A percentile compares a stretch with the other conserved stretches of the same genome.
phyloP scores from a whole-genome alignment of 495 filamentous ascomycete species.

The Pyronema omphalodes region DNA sequence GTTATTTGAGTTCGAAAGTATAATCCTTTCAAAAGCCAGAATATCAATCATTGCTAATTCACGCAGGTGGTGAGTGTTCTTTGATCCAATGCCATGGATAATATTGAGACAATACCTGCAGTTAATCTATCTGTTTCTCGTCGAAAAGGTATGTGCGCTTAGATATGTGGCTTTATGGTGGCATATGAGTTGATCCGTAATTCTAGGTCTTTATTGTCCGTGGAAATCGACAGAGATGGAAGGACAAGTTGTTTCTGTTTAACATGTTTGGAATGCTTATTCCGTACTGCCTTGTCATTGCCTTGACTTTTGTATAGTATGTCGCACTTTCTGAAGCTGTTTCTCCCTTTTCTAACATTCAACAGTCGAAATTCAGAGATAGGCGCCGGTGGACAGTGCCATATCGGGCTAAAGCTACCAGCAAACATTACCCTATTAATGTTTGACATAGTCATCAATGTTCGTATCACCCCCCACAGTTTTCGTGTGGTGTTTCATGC shows the following conservation, averaged over 20 bases:
- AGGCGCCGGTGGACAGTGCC: conserved; percentile 12
- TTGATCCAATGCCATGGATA: neutral
- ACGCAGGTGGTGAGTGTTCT: neutral
- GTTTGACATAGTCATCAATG: conserved; percentile 23
- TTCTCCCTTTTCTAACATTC: neutral
- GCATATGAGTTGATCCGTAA: neutral
- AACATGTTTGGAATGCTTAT: conserved; percentile 23
- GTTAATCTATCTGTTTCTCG: conserved; percentile 22
- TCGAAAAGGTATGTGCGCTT: conserved; percentile 17
- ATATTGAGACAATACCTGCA: neutral
- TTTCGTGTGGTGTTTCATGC: neutral
- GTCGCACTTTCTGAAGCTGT: neutral
- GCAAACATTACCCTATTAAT: conserved; percentile 22
- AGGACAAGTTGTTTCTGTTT: conserved; percentile 22
- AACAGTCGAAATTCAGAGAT: conserved; percentile 17
- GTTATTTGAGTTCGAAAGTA: conserved; percentile 24
- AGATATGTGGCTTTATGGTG: neutral
- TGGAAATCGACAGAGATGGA: conserved; percentile 15
- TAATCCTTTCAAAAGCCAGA: neutral
- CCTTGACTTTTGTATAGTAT: conserved; percentile 22
- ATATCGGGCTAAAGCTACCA: conserved; percentile 21
- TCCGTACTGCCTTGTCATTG: conserved; percentile 20
- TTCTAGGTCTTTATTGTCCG: conserved; percentile 22
- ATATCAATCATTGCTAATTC: neutral
- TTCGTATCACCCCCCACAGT: neutral